phyloP scores from a whole-genome alignment of 202 grass and related monocot genomes.

The Carex sylvatica region DNA sequence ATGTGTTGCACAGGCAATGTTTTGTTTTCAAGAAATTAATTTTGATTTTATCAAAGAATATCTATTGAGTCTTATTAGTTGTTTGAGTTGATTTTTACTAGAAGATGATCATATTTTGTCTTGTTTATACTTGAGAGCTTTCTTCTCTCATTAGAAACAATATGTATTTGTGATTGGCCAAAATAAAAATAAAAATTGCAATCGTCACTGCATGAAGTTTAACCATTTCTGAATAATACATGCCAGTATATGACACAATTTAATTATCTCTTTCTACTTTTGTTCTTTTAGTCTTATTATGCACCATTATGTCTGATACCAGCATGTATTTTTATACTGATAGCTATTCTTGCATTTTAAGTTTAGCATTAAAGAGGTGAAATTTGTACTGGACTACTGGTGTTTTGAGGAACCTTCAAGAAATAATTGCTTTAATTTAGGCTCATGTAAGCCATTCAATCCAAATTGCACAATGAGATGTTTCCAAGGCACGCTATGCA shows the following conservation, averaged over 20 bases:
- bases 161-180: neutral
- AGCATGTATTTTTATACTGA: neutral
- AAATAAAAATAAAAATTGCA: neutral
- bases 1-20: neutral
- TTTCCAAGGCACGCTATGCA: neutral
- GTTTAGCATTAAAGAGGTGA: neutral
- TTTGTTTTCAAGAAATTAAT: neutral
- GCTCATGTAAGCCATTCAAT: neutral
- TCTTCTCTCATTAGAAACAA: neutral
- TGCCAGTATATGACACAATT: neutral
- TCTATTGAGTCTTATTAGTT: neutral
- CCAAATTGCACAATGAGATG: neutral
- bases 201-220: neutral
- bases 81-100: neutral
- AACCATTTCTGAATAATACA: neutral
- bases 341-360: neutral
- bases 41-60: neutral
- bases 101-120: neutral
- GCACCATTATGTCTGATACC: neutral
- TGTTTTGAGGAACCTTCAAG: constrained; percentile 4
- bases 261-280: neutral
- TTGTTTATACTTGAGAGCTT: neutral
- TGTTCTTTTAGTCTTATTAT: neutral
- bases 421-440: neutral
- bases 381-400: neutral